Conservation (phyloP, 2,329 filamentous ascomycete species). For the Calonectria naviculata region DNA sequence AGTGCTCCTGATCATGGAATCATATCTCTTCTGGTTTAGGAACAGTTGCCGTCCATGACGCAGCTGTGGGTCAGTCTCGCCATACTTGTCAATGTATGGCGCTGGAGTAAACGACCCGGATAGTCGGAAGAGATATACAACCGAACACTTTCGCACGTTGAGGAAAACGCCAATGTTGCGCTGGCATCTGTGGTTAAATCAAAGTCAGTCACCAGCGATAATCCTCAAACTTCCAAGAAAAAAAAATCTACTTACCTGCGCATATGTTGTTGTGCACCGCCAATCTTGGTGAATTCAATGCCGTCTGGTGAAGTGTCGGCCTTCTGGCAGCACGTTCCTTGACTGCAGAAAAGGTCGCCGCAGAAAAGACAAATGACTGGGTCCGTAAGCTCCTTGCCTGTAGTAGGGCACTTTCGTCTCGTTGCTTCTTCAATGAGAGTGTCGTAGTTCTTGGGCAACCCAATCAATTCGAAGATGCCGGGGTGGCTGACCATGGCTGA, state of each 20-base stretch:
- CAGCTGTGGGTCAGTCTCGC: slow-evolving; percentile 93
- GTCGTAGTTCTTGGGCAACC: slow-evolving; percentile 92
- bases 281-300: slow-evolving; percentile 64
- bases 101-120: slow-evolving; percentile 88
- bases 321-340: slow-evolving; percentile 90
- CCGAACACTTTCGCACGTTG: slow-evolving; percentile 95
- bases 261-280: slow-evolving; percentile 93
- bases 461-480: slow-evolving; percentile 92
- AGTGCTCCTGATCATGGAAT: slow-evolving; percentile 84
- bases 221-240: neutral
- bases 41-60: slow-evolving; percentile 89
- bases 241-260: slow-evolving; percentile 71
- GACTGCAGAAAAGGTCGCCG: slow-evolving; percentile 95
- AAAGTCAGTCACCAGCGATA: neutral
- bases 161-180: slow-evolving; percentile 93
- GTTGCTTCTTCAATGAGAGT: slow-evolving; percentile 93
- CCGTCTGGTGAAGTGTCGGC: slow-evolving; percentile 59
- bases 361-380: slow-evolving; percentile 94
- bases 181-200: slow-evolving; percentile 75
- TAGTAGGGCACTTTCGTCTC: slow-evolving; percentile 84
- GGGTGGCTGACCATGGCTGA: slow-evolving; percentile 78
- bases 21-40: slow-evolving; percentile 93
- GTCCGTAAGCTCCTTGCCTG: slow-evolving; percentile 90
- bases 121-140: slow-evolving; percentile 85
- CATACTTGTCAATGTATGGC: slow-evolving; percentile 95